phyloP scores from a whole-genome alignment of 306 rosid genomes.

The Rubus idaeus region DNA sequence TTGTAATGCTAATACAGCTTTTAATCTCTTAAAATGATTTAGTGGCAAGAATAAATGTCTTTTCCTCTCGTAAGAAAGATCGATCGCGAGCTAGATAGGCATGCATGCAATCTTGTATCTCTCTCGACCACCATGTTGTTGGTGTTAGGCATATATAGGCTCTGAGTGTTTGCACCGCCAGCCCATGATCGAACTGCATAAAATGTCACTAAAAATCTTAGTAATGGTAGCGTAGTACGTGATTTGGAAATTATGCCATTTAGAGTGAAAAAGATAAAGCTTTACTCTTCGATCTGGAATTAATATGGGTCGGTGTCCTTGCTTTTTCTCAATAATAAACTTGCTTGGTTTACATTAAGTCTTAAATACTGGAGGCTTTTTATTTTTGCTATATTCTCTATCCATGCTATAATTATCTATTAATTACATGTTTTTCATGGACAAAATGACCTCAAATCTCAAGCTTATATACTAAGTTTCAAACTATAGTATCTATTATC shows the following conservation, averaged over 20 bases:
- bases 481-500: slow-evolving; percentile 1
- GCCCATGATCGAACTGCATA: background rate
- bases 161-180: slow-evolving; percentile 12
- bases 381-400: background rate
- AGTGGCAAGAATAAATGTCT: background rate
- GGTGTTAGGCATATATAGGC: slow-evolving; percentile 6
- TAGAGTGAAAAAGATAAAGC: background rate
- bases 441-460: no score
- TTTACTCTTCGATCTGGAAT: background rate
- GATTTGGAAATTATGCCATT: background rate
- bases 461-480: background rate
- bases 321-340: background rate
- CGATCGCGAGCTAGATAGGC: background rate
- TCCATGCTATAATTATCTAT: background rate
- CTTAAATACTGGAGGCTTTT: background rate
- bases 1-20: background rate
- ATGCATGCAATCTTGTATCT: background rate
- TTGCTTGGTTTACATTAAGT: background rate
- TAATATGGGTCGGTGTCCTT: background rate
- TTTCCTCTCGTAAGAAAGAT: slow-evolving; percentile 3
- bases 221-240: slow-evolving; percentile 2
- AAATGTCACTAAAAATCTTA: background rate
- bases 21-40: background rate
- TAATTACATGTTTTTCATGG: no score
- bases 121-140: background rate